A percentile compares a stretch with the other conserved stretches of the same genome.
phyloP scores from a whole-genome alignment of 495 filamentous ascomycete genomes.

The Cercophora scortea region DNA sequence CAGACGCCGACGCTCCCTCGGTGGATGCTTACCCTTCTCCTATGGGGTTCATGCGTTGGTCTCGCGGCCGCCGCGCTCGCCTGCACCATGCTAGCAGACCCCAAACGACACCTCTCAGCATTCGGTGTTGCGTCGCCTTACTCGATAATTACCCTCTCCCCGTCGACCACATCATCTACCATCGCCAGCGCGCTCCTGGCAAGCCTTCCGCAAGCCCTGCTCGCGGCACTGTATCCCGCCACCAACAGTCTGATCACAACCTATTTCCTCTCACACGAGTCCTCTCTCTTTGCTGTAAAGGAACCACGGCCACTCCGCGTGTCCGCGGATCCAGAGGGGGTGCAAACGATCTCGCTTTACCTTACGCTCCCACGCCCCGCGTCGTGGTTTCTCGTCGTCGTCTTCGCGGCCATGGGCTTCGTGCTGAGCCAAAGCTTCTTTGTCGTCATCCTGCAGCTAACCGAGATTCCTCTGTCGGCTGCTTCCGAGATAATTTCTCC shows the following conservation, averaged over 20 bases:
- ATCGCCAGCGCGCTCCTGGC: constrained; percentile 20
- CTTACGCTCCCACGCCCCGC: constrained; percentile 32
- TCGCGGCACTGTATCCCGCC: constrained; percentile 31
- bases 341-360: constrained; percentile 29
- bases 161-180: background rate
- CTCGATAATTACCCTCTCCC: constrained; percentile 14
- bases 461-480: background rate
- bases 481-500: background rate
- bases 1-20: constrained; percentile 26
- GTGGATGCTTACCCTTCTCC: constrained; percentile 21
- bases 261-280: constrained; percentile 36
- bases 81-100: constrained; percentile 12
- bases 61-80: constrained; percentile 26
- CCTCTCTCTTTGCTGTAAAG: constrained; percentile 26
- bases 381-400: constrained; percentile 26
- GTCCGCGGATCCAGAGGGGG: constrained; percentile 20
- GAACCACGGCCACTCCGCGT: constrained; percentile 26
- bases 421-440: constrained; percentile 28
- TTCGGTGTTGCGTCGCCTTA: constrained; percentile 24
- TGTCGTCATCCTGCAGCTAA: constrained; percentile 9
- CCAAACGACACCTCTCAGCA: constrained; percentile 12
- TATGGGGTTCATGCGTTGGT: constrained; percentile 20
- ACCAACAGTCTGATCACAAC: constrained; percentile 31
- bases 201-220: constrained; percentile 31
- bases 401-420: constrained; percentile 31